These are phyloP conservation scores for Podospora fimiseda DNA, from an alignment of 495 filamentous ascomycete species.

Conservation along the genomic window DNA sequence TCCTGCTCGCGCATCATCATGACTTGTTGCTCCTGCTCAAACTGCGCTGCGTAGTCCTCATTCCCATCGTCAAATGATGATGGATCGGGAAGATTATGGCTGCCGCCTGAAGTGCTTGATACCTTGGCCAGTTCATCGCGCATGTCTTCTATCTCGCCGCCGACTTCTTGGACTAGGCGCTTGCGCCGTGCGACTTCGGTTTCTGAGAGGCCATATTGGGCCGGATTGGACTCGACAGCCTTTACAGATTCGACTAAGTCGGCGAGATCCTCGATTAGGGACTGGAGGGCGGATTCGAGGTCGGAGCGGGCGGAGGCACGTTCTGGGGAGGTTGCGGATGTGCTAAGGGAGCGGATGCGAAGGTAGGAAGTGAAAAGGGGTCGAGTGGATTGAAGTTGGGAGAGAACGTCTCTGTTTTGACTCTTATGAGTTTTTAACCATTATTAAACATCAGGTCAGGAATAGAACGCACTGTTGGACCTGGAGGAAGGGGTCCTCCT, in stretches of 20 bases:
- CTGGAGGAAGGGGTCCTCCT: constrained; percentile 87
- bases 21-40: constrained; percentile 86
- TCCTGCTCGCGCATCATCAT: constrained; percentile 96
- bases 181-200: constrained; percentile 76
- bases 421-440: too few species aligned
- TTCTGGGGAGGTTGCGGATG: constrained; percentile 61
- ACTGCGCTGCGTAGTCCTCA: constrained; percentile 64
- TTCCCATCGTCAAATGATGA: constrained; percentile 52
- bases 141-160: constrained; percentile 83
- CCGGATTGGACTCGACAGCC: constrained; percentile 83
- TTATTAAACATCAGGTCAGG: neutral
- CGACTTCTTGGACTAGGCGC: constrained; percentile 82
- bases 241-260: constrained; percentile 85
- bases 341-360: constrained; percentile 80
- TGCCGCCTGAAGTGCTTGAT: constrained; percentile 17
- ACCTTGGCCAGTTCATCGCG: constrained; percentile 63
- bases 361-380: constrained; percentile 91
- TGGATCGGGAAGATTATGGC: constrained; percentile 57
- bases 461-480: constrained; percentile 74
- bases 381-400: constrained; percentile 69
- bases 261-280: constrained; percentile 76
- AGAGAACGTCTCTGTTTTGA: constrained; percentile 80
- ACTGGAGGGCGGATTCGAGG: constrained; percentile 67
- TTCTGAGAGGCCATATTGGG: constrained; percentile 78
- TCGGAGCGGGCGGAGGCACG: constrained; percentile 76